Evolutionary conservation across 495 filamentous ascomycete species (phyloP).

Genomic region (Elasticomyces elasticus): DNA sequence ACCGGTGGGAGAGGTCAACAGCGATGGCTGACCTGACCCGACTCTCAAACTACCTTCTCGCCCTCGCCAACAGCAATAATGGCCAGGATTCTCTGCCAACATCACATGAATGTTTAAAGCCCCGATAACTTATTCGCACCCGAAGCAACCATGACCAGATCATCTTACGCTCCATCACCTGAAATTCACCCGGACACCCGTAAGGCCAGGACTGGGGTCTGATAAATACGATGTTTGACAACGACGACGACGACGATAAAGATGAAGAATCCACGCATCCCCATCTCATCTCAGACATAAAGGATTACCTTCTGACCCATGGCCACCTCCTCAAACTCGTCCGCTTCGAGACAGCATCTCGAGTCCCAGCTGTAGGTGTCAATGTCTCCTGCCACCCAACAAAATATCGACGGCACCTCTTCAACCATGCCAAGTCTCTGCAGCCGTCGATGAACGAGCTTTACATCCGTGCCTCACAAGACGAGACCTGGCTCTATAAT

Average conservation of each 20-base stretch:
- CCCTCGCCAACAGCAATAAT: too few relatives aligned
- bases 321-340: slow-evolving; percentile 22
- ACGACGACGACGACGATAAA: background rate
- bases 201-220: background rate
- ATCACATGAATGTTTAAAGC: too few relatives aligned
- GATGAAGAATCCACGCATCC: background rate
- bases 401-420: slow-evolving; percentile 14
- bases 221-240: background rate
- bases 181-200: background rate
- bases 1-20: too few relatives aligned
- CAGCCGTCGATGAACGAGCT: slow-evolving; percentile 21
- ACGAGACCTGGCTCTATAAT: slow-evolving; percentile 17
- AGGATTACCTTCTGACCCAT: slow-evolving; percentile 24
- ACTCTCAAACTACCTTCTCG: too few relatives aligned
- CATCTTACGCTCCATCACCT: background rate
- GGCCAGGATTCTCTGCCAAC: too few relatives aligned
- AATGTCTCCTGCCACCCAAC: slow-evolving; percentile 16
- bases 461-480: slow-evolving; percentile 16
- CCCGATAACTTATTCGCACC: background rate
- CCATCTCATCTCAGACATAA: slow-evolving; percentile 14
- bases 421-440: slow-evolving; percentile 13
- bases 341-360: slow-evolving; percentile 1
- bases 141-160: background rate
- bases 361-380: slow-evolving; percentile 11
- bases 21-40: too few relatives aligned